A percentile compares a stretch with the other conserved stretches of the same genome.
These are phyloP conservation scores for Euphorbia celastroides DNA, from an alignment of 441 rosid species.

Conservation along the genomic window DNA sequence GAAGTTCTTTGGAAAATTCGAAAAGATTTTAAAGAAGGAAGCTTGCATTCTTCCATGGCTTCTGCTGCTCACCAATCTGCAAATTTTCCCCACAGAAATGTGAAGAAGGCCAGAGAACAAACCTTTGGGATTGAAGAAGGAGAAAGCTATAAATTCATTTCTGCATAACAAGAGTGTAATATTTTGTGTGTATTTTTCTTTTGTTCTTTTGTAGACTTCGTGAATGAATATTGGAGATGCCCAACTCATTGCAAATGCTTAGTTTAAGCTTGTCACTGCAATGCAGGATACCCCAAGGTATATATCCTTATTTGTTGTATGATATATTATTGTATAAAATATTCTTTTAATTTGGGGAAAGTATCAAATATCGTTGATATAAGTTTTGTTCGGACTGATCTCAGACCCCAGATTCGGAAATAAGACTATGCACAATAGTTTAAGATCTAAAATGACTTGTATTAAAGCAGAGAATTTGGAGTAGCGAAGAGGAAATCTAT, in stretches of 20 bases:
- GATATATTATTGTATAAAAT: no score
- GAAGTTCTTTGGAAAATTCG: conserved; percentile 73
- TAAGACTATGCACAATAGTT: no score
- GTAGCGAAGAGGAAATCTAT: no score
- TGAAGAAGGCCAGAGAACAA: conserved; percentile 25
- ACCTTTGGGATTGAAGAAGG: conserved; percentile 43
- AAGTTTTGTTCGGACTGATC: no score
- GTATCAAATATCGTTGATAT: not conserved
- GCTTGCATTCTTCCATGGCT: conserved; percentile 24
- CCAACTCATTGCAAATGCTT: no score
- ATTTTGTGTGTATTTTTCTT: not conserved
- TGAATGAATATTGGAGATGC: no score
- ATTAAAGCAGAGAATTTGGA: no score
- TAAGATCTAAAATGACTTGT: not conserved
- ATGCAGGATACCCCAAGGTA: not conserved
- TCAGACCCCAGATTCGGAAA: no score
- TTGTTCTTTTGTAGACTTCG: not conserved
- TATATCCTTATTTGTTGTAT: no score
- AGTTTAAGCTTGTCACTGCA: no score
- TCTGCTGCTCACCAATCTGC: conserved; percentile 44
- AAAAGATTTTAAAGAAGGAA: conserved; percentile 43
- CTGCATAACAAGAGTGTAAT: no score
- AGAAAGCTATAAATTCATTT: conserved; percentile 34
- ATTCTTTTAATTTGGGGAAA: no score
- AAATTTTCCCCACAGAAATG: conserved; percentile 32